Base-by-base conservation (phyloP, 208 protist genomes). In the Acanthamoeba lenticulata region DNA sequence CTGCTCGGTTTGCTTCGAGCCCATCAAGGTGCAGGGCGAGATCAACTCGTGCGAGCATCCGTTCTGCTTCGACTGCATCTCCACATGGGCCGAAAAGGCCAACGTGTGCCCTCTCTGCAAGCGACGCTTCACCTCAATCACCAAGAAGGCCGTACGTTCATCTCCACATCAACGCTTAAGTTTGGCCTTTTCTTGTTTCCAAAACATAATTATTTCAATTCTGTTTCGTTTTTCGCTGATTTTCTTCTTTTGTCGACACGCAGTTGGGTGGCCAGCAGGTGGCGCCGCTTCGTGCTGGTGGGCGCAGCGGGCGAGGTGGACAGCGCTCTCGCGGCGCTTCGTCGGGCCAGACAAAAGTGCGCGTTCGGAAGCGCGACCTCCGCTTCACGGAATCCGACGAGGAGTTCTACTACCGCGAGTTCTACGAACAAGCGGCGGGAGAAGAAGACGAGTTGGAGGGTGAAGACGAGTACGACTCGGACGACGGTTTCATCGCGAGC, bases 51-150 rank as follows among this genome's bases (percentile, higher is more conserved):
- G 77, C 77, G 77, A 47, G 44, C 77, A 86, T 40, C 36, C 40
- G 0, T 86, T 86, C 45, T 86, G 77, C 77, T 86, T 86, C 77
- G 44, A 45, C 24, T 86, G 77, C 77, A 86, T 86, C 77, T 45
- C 77, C 40, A 47, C 44, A 11, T 86, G 77, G 77, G 45, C 44
- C 44, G 45, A 86, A 40, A 86, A 57, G 29, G 38, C 77, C 77
- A 86, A 86, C 77, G 27, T 57, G 77, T 86, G 77, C 77, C 77
- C 77, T 19, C 77, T 86, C 77, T 86, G 77, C 77, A 86, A 86
- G 77, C 44, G 44, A 21, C 77, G 77, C 77, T 86, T 86, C 77
- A 86, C 5, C 77, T 57, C 44, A 32, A 47, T 86, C 44, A 86
- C 77, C 77, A 47, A 57, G 44, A 86, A n/a, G 38, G 7, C 36